Conservation (phyloP, 2,329 filamentous ascomycete species). For the Colletotrichum orchidophilum region DNA sequence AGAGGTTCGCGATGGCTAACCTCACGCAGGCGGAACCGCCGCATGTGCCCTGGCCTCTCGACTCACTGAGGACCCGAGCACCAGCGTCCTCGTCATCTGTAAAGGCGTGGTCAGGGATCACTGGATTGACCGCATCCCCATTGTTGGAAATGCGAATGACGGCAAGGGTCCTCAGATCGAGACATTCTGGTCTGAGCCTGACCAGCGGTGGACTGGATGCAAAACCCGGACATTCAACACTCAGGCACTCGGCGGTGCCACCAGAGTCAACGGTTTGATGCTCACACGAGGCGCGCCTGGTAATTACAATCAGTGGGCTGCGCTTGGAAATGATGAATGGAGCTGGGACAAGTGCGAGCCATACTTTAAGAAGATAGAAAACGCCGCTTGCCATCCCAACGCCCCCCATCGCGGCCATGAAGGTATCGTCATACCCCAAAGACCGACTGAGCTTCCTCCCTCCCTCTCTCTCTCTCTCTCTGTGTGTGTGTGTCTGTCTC, state of each 20-base stretch:
- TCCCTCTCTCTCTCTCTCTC: too few species aligned
- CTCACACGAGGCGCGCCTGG: conserved; percentile 42
- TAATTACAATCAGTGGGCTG: conserved; percentile 43
- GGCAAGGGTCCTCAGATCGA: conserved; percentile 37
- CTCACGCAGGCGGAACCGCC: conserved; percentile 51
- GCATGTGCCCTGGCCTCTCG: conserved; percentile 57
- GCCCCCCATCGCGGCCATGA: conserved; percentile 38
- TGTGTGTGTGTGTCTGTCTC: too few species aligned
- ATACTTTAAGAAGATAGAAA: conserved; percentile 43
- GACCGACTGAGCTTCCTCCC: too few species aligned
- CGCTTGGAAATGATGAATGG: conserved; percentile 45
- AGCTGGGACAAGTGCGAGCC: conserved; percentile 45
- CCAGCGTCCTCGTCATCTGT: conserved; percentile 50
- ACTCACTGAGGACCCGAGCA: conserved; percentile 48
- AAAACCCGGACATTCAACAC: conserved; percentile 36
- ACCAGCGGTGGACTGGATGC: conserved; percentile 34
- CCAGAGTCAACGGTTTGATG: conserved; percentile 45
- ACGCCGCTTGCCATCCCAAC: conserved; percentile 29
- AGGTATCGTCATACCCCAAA: conserved; percentile 33
- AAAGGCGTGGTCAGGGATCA: conserved; percentile 43
- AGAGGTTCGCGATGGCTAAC: background rate
- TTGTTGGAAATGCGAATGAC: conserved; percentile 41
- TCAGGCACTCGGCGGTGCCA: conserved; percentile 44
- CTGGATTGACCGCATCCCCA: conserved; percentile 42
- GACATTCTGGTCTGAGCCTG: conserved; percentile 40